Conservation (phyloP, 202 grass and related monocot species). For the Carex sylvatica region DNA sequence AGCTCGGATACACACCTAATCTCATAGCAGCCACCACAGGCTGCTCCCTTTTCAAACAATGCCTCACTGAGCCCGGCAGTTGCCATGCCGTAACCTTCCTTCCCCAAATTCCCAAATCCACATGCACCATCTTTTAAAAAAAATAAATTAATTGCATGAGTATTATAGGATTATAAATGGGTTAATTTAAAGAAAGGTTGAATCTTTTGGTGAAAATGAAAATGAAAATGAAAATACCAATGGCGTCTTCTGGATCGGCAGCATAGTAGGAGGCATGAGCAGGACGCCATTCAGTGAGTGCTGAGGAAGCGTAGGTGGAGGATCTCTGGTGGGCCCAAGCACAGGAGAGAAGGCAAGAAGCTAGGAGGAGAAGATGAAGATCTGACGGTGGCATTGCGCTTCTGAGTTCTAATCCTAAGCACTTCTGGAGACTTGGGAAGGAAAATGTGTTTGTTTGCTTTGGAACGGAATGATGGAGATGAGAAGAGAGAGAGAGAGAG, state of each 20-base stretch:
- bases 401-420: conserved; percentile 15
- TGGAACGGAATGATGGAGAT: background rate
- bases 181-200: conserved; percentile 18
- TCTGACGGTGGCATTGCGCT: conserved; percentile 4
- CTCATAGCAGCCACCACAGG: conserved; percentile 97
- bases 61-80: conserved; percentile 87
- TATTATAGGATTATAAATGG: background rate
- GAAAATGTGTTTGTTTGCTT: conserved; percentile 19
- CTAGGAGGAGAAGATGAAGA: conserved; percentile 20
- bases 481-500: background rate
- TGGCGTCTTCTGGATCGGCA: conserved; percentile 77
- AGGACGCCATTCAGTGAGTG: conserved; percentile 70
- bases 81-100: conserved; percentile 85
- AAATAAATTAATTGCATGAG: conserved; percentile 1
- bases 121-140: conserved; percentile 70
- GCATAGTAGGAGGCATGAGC: conserved; percentile 96
- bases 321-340: conserved; percentile 48
- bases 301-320: conserved; percentile 46
- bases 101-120: conserved; percentile 92
- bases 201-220: background rate
- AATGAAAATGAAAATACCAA: conserved; percentile 40
- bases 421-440: background rate
- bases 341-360: conserved; percentile 36
- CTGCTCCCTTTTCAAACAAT: conserved; percentile 77
- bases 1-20: conserved; percentile 82